phyloP scores from a whole-genome alignment of 257 asterid genomes.

The Forsythia viridissima region DNA sequence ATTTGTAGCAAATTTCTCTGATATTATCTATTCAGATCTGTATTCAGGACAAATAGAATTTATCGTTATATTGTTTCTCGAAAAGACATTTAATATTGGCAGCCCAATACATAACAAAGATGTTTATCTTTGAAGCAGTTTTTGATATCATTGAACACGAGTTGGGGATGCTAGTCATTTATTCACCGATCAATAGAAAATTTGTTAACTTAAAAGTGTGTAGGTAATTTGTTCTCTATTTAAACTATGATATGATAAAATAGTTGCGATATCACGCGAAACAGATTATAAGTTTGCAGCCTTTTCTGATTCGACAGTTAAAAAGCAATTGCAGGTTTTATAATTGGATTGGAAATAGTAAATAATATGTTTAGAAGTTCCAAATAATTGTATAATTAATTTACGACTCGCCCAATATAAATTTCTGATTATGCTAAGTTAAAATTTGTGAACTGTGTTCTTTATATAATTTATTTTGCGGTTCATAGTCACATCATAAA shows the following conservation, averaged over 20 bases:
- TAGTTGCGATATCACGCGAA: background rate
- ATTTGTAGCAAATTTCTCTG: background rate
- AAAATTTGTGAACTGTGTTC: background rate
- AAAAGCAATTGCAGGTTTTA: background rate
- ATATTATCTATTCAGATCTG: background rate
- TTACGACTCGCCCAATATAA: slow-evolving; percentile 5
- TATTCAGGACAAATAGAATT: background rate
- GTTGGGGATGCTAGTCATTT: background rate
- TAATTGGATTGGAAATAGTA: background rate
- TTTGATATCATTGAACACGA: background rate
- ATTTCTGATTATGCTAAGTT: background rate
- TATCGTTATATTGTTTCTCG: background rate
- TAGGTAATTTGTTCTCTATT: background rate
- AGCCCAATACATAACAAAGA: background rate
- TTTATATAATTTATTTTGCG: slow-evolving; percentile 4
- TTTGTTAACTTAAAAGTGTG: background rate
- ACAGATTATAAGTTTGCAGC: background rate
- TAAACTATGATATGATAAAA: background rate
- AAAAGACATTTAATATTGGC: background rate
- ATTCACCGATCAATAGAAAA: background rate
- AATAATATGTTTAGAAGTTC: background rate
- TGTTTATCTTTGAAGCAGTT: background rate
- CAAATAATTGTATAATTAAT: background rate
- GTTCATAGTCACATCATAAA: slow-evolving; percentile 18
- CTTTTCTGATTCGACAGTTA: background rate